These are phyloP conservation scores for Hyaloperonospora arabidopsidis DNA, from an alignment of 352 stramenopile species.

Conservation along the genomic window DNA sequence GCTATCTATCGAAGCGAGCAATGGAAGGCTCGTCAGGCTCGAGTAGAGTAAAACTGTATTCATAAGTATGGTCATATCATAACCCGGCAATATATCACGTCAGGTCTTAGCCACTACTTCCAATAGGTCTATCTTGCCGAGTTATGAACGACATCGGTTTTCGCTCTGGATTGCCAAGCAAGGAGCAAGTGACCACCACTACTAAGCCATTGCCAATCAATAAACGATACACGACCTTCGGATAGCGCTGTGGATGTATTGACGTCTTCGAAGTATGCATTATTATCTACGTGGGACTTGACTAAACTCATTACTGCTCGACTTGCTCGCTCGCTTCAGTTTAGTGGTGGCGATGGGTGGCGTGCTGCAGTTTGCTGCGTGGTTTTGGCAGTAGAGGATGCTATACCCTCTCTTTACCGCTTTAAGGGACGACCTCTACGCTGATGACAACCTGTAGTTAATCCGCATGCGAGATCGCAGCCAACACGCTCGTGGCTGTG, in stretches of 20 bases:
- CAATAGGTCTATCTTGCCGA: no score
- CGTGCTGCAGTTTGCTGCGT: conserved; percentile 13
- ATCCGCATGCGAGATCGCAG: conserved; percentile 9
- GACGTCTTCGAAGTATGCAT: conserved; percentile 11
- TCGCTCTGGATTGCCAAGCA: no score
- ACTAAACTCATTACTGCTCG: conserved; percentile 22
- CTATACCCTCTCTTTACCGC: conserved; percentile 18
- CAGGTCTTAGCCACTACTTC: no score
- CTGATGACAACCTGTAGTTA: conserved; percentile 13
- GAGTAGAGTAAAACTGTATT: no score
- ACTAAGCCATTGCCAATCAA: conserved; percentile 5
- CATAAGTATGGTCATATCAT: no score
- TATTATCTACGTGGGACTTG: not conserved
- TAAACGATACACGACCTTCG: no score
- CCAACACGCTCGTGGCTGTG: not conserved
- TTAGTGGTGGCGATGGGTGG: conserved; percentile 6
- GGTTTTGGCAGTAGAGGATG: not conserved
- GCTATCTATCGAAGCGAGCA: no score
- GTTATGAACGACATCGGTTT: no score
- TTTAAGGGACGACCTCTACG: no score
- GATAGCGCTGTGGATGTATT: no score
- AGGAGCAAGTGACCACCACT: conserved; percentile 1
- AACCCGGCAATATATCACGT: no score
- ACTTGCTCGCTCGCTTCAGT: conserved; percentile 13
- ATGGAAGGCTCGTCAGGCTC: no score